phyloP scores from a whole-genome alignment of 352 stramenopile genomes.

The Phytophthora sansomeana region DNA sequence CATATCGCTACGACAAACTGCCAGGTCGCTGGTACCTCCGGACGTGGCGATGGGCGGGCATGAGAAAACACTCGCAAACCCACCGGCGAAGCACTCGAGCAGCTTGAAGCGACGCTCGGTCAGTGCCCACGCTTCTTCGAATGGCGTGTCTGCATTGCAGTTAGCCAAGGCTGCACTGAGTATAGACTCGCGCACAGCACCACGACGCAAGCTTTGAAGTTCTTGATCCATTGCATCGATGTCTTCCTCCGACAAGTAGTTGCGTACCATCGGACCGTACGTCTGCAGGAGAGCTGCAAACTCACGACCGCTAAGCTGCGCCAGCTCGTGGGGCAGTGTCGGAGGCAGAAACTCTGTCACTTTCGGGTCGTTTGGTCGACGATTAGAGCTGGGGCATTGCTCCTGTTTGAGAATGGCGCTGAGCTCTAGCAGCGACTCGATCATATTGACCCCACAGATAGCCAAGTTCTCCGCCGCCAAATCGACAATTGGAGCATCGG shows the following conservation, averaged over 20 bases:
- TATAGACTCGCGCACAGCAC: conserved; percentile 25
- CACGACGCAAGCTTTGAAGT: conserved; percentile 38
- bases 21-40: conserved; percentile 27
- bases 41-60: conserved; percentile 14
- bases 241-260: conserved; percentile 40
- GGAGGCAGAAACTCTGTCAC: conserved; percentile 42
- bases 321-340: conserved; percentile 59
- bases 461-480: conserved; percentile 44
- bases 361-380: conserved; percentile 8
- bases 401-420: conserved; percentile 25
- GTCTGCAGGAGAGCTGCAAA: conserved; percentile 50
- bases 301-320: conserved; percentile 53
- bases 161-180: conserved; percentile 31
- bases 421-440: conserved; percentile 53
- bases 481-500: conserved; percentile 47
- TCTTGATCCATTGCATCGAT: conserved; percentile 45
- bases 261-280: conserved; percentile 40
- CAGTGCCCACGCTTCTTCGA: conserved; percentile 51
- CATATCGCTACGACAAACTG: conserved; percentile 34
- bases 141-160: conserved; percentile 39
- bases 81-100: conserved; percentile 66
- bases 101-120: conserved; percentile 49
- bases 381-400: conserved; percentile 6
- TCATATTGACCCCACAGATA: conserved; percentile 44
- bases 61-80: conserved; percentile 59